Base-by-base conservation (phyloP, 2,329 filamentous ascomycete genomes). In the Byssoonygena ceratinophila region DNA sequence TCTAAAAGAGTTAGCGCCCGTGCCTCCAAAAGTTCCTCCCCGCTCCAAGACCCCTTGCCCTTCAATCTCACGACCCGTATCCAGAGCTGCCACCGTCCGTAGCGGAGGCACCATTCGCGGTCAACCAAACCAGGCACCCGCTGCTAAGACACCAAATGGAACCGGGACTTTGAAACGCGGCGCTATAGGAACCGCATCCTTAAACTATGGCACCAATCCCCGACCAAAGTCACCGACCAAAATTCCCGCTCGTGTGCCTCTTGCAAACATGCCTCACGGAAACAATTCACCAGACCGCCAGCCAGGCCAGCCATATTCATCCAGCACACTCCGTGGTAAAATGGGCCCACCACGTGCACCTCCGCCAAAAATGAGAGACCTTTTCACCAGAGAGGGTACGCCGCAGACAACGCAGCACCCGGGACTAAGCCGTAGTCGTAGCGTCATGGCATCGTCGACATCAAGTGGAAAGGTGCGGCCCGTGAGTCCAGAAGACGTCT, bases 291-390 rank as follows among this genome's bases (percentile, higher is more conserved):
- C 88, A 4, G 88, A 94, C 62, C 83, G 89, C 40, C 74, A 76
- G 8, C 69, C 71, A 69, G 56, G 63, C 46, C 55, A 62, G 2
- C 56, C 59, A 22, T 71, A 70, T 54, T 68, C 68, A 5, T 67
- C 66, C 40, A 71, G 70, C 56, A 72, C 68, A 7, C 64, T 70
- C 36, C 70, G 71, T 44, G 71, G 75, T 41, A 71, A 74, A 48
- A 66, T 79, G 52, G 75, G 78, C 14, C 71, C 73, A 22, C 60
- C 79, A 63, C 76, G 82, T 56, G 83, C 83, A 1, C 87, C 88
- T 32, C 90, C 90, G 11, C 91, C 91, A 46, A 92, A 89, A 67
- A 96, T 97, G 89, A 83, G 91, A 58, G 88, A 94, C 39, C 76
- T 96, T 27, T 81, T 81, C 57, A 68, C 74, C 7, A 72, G 63